Evolutionary conservation across 1,139 yeast genomes (phyloP).

Genomic region (Yamadazyma dendronema): DNA sequence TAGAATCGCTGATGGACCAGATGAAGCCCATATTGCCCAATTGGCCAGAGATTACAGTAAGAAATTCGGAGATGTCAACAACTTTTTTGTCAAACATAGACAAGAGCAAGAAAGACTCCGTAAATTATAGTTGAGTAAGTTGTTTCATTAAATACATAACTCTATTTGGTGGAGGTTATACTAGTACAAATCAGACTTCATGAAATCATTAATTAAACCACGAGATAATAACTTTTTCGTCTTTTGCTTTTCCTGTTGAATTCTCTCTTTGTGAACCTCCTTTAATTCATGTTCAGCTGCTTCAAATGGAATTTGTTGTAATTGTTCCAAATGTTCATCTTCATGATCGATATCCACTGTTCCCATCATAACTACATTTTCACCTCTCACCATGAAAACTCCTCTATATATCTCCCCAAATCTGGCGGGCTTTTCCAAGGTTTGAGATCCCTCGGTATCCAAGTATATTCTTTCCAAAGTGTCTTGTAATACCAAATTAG

Average conservation of each 20-base stretch:
- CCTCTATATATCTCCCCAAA: slow-evolving; percentile 80
- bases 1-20: slow-evolving; percentile 75
- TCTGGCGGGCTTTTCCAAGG: slow-evolving; percentile 28
- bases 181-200: slow-evolving; percentile 52
- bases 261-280: slow-evolving; percentile 34
- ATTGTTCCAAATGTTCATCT: slow-evolving; percentile 61
- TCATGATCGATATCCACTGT: slow-evolving; percentile 90
- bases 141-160: not conserved
- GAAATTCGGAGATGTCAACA: slow-evolving; percentile 30
- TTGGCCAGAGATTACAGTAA: slow-evolving; percentile 50
- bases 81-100: slow-evolving; percentile 29
- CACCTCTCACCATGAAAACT: slow-evolving; percentile 91
- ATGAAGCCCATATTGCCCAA: slow-evolving; percentile 67
- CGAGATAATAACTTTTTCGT: slow-evolving; percentile 48
- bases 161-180: not conserved
- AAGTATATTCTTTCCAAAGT: slow-evolving; percentile 83
- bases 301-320: slow-evolving; percentile 58
- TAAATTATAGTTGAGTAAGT: slow-evolving; percentile 21
- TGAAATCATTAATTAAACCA: slow-evolving; percentile 60
- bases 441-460: slow-evolving; percentile 26
- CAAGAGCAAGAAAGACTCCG: slow-evolving; percentile 21
- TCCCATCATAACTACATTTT: slow-evolving; percentile 93
- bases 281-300: slow-evolving; percentile 54
- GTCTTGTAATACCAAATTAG: slow-evolving; percentile 90
- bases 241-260: slow-evolving; percentile 45